phyloP scores from a whole-genome alignment of 177 flowering plant species.

The Vitis hybrid region DNA sequence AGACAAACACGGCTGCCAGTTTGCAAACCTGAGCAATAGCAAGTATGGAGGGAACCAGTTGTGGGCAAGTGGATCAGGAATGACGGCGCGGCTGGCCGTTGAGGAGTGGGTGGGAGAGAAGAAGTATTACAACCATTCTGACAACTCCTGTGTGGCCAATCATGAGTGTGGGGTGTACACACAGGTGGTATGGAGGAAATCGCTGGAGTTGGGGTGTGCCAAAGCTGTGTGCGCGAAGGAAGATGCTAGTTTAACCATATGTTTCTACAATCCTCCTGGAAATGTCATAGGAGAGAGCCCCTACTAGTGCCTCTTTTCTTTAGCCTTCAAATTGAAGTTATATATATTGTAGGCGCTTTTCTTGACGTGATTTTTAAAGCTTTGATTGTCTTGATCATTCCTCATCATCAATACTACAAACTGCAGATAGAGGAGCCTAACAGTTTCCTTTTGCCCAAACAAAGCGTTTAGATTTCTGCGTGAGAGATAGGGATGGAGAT shows the following conservation, averaged over 20 bases:
- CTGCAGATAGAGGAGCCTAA: no score
- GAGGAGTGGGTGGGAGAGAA: conserved; percentile 64
- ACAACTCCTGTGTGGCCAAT: conserved; percentile 45
- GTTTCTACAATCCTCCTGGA: conserved; percentile 69
- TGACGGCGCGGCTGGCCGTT: conserved; percentile 50
- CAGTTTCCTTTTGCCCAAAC: no score
- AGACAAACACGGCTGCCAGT: conserved; percentile 47
- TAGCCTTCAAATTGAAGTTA: no score
- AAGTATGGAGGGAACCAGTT: conserved; percentile 70
- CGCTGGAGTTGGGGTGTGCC: conserved; percentile 63
- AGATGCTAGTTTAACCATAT: conserved; percentile 39
- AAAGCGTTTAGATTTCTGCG: no score
- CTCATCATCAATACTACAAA: no score
- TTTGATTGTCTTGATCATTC: no score
- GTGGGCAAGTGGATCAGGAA: conserved; percentile 36
- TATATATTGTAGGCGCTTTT: no score
- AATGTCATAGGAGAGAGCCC: conserved; percentile 61
- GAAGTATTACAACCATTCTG: conserved; percentile 43
- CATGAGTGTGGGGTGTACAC: conserved; percentile 65
- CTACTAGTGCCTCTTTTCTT: conserved; percentile 20
- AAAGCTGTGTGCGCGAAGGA: conserved; percentile 46
- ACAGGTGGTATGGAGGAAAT: conserved; percentile 74
- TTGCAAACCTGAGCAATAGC: conserved; percentile 36
- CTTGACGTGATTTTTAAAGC: no score
- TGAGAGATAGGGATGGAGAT: no score